phyloP scores from a whole-genome alignment of 2,329 filamentous ascomycete genomes.

The Sordariomycetes sp. region DNA sequence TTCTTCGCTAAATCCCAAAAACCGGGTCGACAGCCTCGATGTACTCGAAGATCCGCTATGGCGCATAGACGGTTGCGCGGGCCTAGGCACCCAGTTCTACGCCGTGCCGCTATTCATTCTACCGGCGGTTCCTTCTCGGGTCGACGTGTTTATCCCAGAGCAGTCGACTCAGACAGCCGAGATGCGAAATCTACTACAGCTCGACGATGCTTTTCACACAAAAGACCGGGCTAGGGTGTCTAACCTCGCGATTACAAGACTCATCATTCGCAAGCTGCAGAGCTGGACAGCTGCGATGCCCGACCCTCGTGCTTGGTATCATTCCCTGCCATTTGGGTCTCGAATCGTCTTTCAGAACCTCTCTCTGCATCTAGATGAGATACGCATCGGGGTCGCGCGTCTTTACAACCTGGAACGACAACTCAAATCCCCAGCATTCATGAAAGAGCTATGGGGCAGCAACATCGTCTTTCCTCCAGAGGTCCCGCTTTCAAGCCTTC shows the following conservation, averaged over 20 bases:
- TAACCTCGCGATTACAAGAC: constrained; percentile 34
- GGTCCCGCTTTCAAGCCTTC: constrained; percentile 35
- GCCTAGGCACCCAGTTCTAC: constrained; percentile 44
- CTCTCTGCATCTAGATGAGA: constrained; percentile 28
- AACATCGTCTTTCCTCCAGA: constrained; percentile 26
- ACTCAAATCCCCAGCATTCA: constrained; percentile 26
- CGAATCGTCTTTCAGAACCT: constrained; percentile 40
- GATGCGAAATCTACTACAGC: constrained; percentile 31
- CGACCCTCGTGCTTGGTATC: constrained; percentile 22
- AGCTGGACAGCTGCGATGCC: constrained; percentile 26
- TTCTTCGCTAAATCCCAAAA: constrained; percentile 45
- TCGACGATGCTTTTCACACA: constrained; percentile 40
- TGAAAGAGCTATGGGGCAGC: constrained; percentile 29
- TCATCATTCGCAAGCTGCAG: constrained; percentile 41
- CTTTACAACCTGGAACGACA: constrained; percentile 41
- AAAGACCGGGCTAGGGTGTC: constrained; percentile 33
- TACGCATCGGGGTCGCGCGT: constrained; percentile 30
- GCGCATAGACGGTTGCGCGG: constrained; percentile 45
- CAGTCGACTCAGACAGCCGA: constrained; percentile 23
- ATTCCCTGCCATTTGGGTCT: constrained; percentile 40
- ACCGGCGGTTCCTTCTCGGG: constrained; percentile 32
- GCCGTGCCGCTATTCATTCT: constrained; percentile 37
- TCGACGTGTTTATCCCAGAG: constrained; percentile 45
- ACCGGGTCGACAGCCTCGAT: constrained; percentile 43
- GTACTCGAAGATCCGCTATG: constrained; percentile 30